Conservation (phyloP, 108 stramenopile species). For the Nitzschia sp. region DNA sequence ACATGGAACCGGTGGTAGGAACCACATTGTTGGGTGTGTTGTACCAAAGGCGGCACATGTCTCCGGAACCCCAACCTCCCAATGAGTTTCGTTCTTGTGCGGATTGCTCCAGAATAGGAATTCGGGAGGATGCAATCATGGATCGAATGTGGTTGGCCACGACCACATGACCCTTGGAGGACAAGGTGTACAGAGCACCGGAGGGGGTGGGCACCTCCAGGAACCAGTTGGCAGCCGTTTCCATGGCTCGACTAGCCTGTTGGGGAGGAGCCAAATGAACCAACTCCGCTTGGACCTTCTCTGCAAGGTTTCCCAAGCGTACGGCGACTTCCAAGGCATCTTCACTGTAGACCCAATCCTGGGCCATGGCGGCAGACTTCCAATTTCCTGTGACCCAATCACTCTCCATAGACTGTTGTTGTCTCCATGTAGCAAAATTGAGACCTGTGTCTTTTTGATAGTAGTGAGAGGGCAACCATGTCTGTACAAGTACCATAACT, state of each 20-base stretch:
- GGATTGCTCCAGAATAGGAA: neutral
- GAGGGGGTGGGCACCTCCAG: slow-evolving; percentile 2
- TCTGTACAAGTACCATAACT: slow-evolving; percentile 29
- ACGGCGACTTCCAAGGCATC: neutral
- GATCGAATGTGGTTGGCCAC: slow-evolving; percentile 24
- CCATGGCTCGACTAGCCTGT: neutral
- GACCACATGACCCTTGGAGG: slow-evolving; percentile 19
- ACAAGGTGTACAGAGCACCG: slow-evolving; percentile 19
- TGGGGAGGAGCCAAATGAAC: slow-evolving; percentile 6
- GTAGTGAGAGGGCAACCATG: slow-evolving; percentile 38
- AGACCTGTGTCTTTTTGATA: slow-evolving; percentile 4
- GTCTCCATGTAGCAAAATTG: slow-evolving; percentile 30
- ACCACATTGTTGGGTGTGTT: slow-evolving; percentile 1
- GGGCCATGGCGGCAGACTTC: neutral
- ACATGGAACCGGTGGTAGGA: slow-evolving; percentile 4
- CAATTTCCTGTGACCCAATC: slow-evolving; percentile 5
- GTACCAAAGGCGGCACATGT: slow-evolving; percentile 41
- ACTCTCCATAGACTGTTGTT: neutral
- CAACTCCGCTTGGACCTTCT: slow-evolving; percentile 11
- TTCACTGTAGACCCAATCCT: neutral
- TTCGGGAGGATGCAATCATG: neutral
- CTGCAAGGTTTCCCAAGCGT: slow-evolving; percentile 6
- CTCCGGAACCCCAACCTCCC: slow-evolving; percentile 48
- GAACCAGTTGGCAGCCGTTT: slow-evolving; percentile 11
- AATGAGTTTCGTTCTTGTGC: slow-evolving; percentile 2